Evolutionary conservation across 306 rosid species (phyloP), one percentile per base, ranked within the genome.

Genomic region (Dryas drummondii): DNA sequence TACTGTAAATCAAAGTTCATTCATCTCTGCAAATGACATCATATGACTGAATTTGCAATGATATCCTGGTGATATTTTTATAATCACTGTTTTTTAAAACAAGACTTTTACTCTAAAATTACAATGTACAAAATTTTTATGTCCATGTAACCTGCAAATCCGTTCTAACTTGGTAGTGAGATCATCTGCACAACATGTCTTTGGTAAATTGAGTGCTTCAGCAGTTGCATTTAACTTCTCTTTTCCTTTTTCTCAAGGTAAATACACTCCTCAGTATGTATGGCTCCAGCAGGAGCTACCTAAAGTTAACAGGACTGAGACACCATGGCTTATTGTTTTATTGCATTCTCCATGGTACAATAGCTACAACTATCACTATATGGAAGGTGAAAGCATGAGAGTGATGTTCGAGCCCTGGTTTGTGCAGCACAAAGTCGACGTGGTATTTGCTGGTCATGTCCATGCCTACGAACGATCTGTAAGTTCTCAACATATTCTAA

Each of bases 381-480:
- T 87, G 88, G 91, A 93, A 87, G 98, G 97, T 58, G 98, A 93
- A 83, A 63, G 87, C 77, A 91, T 91, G 93, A 87, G 97, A 84
- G 96, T 88, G 3, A 82, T 80, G 87, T 91, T 45, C 48, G 98
- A 93, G 79, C 19, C 80, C 1, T 88, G 91, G 92, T 91, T 93
- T 50, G 96, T 93, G 9, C 4, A 82, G 72, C 81, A 85, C 89
- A 91, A 88, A 78, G 97, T 93, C 4, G 98, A 93, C 62, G 83
- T 93, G 19, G 93, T 91, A 47, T 89, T 84, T 81, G 84, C 96
- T 54, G 97, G 98, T 63, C 98, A 93, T 71, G 98, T 93, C 47
- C 98, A 91, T 72, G 97, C 98, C 66, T 93, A 91, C 22, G 98
- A 93, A 83, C 83, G 98, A 73, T 88, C 97, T 14, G 96, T 91